A percentile compares a stretch with the other conserved stretches of the same genome.
These are phyloP conservation scores for Sporisorium reilianum DNA, from an alignment of 1,284 basidiomycete genomes.

Conservation along the genomic window DNA sequence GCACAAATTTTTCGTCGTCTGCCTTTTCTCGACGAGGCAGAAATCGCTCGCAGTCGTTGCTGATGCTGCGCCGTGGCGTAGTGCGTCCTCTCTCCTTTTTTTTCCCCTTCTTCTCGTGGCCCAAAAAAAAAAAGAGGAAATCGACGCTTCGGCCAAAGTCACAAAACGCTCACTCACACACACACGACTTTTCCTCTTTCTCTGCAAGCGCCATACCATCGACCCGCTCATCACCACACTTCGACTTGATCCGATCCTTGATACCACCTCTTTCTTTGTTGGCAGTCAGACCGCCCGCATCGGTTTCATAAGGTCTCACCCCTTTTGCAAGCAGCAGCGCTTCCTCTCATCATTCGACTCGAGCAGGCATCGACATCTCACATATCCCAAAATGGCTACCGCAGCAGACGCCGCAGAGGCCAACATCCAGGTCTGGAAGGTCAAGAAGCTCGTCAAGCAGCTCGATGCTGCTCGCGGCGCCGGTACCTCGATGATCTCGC, in stretches of 20 bases:
- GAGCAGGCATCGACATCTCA: background rate
- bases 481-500: constrained; percentile 98
- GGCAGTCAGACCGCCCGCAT: background rate
- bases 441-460: constrained; percentile 81
- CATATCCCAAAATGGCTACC: constrained; percentile 25
- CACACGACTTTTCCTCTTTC: background rate
- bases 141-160: background rate
- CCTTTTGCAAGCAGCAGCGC: background rate
- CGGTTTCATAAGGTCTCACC: too few relatives aligned
- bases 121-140: background rate
- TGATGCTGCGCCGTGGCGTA: too few relatives aligned
- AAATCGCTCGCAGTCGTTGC: too few relatives aligned
- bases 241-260: background rate
- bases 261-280: background rate
- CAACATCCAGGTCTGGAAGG: constrained; percentile 78
- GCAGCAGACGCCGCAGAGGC: constrained; percentile 50
- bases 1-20: constrained; percentile 1
- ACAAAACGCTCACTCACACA: too few relatives aligned
- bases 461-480: constrained; percentile 73
- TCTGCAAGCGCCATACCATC: background rate
- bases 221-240: background rate
- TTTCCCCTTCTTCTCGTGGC: background rate
- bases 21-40: background rate
- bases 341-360: background rate
- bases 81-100: constrained; percentile 4